Evolutionary conservation across 2,329 filamentous ascomycete species (phyloP).

Genomic region (Fusarium fracticaudum): DNA sequence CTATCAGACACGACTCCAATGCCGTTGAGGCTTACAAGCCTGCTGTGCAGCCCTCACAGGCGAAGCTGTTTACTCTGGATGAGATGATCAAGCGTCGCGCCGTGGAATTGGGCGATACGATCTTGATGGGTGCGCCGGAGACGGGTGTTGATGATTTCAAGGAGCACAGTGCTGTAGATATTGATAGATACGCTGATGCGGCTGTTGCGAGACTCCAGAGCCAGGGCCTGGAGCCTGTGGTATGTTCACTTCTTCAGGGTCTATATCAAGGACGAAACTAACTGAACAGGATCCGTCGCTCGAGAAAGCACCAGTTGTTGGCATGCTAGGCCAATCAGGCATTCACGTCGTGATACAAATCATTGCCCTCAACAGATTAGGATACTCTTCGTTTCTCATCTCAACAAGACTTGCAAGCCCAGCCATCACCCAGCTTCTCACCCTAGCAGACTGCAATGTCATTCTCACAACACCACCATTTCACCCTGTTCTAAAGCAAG

Average conservation of each 20-base stretch:
- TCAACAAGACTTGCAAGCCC: constrained; percentile 34
- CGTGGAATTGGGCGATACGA: constrained; percentile 11
- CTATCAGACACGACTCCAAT: constrained; percentile 36
- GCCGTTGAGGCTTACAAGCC: constrained; percentile 11
- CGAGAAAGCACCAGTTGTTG: constrained; percentile 29
- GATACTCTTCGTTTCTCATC: constrained; percentile 35
- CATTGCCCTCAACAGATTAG: constrained; percentile 33
- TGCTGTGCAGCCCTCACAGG: not conserved
- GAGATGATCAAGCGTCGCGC: constrained; percentile 33
- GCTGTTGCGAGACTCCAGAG: constrained; percentile 26
- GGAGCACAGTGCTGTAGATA: constrained; percentile 31
- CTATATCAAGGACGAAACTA: not conserved
- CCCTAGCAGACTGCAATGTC: constrained; percentile 5
- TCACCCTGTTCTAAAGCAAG: constrained; percentile 24
- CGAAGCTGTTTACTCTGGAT: constrained; percentile 34
- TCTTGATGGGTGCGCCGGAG: constrained; percentile 25
- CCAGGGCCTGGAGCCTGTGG: constrained; percentile 27
- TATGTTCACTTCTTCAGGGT: not conserved
- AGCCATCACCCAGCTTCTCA: constrained; percentile 31
- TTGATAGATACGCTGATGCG: constrained; percentile 37
- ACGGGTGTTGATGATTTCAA: constrained; percentile 26
- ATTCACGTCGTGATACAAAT: constrained; percentile 35
- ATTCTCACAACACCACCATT: constrained; percentile 32
- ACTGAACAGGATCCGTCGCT: constrained; percentile 19
- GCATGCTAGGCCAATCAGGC: constrained; percentile 33